A percentile compares a stretch with the other conserved stretches of the same genome.
Evolutionary conservation across 2,329 filamentous ascomycete genomes (phyloP).

Genomic region (Aureobasidium lini): DNA sequence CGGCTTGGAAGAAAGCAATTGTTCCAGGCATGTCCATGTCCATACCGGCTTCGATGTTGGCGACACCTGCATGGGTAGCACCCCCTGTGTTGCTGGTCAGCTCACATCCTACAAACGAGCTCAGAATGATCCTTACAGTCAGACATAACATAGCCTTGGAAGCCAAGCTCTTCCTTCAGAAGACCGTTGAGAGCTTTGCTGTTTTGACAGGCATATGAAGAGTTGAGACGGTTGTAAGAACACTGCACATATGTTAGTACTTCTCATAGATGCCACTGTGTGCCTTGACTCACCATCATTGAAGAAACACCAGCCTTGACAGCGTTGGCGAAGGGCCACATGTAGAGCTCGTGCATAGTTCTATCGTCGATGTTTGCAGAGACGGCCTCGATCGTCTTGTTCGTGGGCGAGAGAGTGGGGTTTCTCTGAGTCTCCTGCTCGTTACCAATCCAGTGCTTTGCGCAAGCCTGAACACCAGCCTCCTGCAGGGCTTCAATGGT

Average conservation of each 20-base stretch:
- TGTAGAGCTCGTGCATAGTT: conserved; percentile 27
- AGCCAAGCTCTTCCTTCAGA: conserved; percentile 65
- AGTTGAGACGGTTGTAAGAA: conserved; percentile 48
- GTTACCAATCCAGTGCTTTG: conserved; percentile 28
- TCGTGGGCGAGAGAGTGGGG: conserved; percentile 14
- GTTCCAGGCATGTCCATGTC: conserved; percentile 43
- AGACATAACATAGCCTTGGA: conserved; percentile 39
- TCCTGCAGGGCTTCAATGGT: conserved; percentile 51
- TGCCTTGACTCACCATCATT: conserved; percentile 21
- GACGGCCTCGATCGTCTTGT: conserved; percentile 21
- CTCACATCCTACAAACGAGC: too few species aligned
- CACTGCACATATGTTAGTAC: conserved; percentile 18
- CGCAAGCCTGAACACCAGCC: conserved; percentile 46
- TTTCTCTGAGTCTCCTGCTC: conserved; percentile 17
- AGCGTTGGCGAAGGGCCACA: conserved; percentile 47
- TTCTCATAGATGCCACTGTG: accelerated
- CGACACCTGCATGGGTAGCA: conserved; percentile 49
- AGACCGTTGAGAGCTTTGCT: conserved; percentile 59
- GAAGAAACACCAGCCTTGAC: conserved; percentile 23
- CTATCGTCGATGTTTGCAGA: conserved; percentile 27
- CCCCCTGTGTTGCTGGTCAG: conserved; percentile 22
- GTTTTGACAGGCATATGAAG: conserved; percentile 52
- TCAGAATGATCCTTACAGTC: conserved; percentile 40
- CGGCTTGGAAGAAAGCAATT: conserved; percentile 15
- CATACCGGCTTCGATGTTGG: conserved; percentile 50